A percentile compares a stretch with the other conserved stretches of the same genome.
Evolutionary conservation across 2,329 filamentous ascomycete species (phyloP).

Genomic region (Fusarium citri): DNA sequence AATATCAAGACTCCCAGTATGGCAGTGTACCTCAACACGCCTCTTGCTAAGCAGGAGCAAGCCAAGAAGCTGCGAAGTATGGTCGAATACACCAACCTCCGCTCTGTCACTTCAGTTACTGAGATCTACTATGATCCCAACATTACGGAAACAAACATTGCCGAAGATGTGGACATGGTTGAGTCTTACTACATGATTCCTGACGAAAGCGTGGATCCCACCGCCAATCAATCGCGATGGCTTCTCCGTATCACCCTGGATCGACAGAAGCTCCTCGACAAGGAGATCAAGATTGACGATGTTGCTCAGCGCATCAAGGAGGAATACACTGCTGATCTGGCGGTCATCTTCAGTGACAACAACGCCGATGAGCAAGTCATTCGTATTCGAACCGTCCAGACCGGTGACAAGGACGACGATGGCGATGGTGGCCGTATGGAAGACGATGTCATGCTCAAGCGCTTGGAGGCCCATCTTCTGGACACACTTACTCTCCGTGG

Average conservation of each 20-base stretch:
- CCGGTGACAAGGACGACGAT: slow-evolving; percentile 78
- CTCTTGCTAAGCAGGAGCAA: slow-evolving; percentile 76
- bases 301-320: slow-evolving; percentile 91
- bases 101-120: slow-evolving; percentile 89
- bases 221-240: slow-evolving; percentile 90
- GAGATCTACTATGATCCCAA: slow-evolving; percentile 99
- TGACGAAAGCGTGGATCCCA: slow-evolving; percentile 73
- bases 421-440: slow-evolving; percentile 69
- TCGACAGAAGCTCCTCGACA: slow-evolving; percentile 94
- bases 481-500: slow-evolving; percentile 92
- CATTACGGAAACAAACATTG: slow-evolving; percentile 84
- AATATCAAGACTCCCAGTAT: slow-evolving; percentile 99
- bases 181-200: slow-evolving; percentile 97
- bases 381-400: slow-evolving; percentile 81
- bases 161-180: slow-evolving; percentile 91
- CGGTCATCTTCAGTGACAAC: slow-evolving; percentile 97
- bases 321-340: slow-evolving; percentile 85
- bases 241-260: slow-evolving; percentile 92
- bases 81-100: slow-evolving; percentile 94
- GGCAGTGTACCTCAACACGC: slow-evolving; percentile 83
- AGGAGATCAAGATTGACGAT: slow-evolving; percentile 89
- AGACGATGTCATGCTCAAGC: slow-evolving; percentile 93
- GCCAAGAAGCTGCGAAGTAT: slow-evolving; percentile 88
- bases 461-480: slow-evolving; percentile 89
- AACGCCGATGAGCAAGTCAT: slow-evolving; percentile 96